phyloP scores from a whole-genome alignment of 148 eudicot genomes.

The Hydrangea macrophylla region DNA sequence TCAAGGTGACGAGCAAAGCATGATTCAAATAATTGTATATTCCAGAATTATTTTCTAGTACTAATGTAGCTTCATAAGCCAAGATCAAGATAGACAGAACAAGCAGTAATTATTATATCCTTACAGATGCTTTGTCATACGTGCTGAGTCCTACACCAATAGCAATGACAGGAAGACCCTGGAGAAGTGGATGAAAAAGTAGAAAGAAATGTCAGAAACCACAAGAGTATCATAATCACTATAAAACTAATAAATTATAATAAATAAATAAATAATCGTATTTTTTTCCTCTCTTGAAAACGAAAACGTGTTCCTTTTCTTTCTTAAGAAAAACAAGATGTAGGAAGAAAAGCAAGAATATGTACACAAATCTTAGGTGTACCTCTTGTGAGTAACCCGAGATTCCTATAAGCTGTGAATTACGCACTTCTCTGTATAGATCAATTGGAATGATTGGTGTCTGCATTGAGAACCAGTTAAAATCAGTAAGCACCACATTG shows the following conservation, averaged over 20 bases:
- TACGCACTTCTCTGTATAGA: no score
- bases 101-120: conserved; percentile 20
- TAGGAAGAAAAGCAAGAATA: no score
- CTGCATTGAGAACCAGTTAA: no score
- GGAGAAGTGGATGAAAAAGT: conserved; percentile 12
- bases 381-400: no score
- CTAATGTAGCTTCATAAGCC: background rate
- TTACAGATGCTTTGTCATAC: conserved; percentile 93
- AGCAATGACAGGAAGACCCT: conserved; percentile 95
- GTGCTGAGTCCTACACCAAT: conserved; percentile 92
- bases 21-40: background rate
- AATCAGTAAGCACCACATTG: no score
- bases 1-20: background rate
- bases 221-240: background rate
- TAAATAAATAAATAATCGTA: background rate
- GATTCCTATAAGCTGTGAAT: no score
- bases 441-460: no score
- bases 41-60: background rate
- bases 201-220: background rate
- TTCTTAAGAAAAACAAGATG: no score
- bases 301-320: no score
- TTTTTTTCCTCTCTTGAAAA: background rate
- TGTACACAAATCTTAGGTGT: no score
- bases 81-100: background rate
- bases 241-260: background rate